Conservation (phyloP, 179 eudicot genomes). For the Actinidia arguta region DNA sequence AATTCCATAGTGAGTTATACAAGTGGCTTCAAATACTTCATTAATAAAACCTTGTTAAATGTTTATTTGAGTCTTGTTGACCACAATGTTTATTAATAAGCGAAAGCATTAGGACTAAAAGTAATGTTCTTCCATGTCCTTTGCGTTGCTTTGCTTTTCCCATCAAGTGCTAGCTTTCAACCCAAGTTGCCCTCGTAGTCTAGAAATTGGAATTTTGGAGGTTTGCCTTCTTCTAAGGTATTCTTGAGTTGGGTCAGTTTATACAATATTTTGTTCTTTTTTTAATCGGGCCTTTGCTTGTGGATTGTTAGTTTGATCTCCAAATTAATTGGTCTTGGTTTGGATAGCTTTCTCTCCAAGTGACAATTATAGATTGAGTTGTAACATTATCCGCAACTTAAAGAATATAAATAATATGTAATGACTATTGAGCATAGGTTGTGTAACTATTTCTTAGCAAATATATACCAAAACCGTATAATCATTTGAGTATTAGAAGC, state of each 20-base stretch:
- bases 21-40: neutral
- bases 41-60: neutral
- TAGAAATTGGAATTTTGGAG: neutral
- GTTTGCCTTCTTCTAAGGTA: neutral
- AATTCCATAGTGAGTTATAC: too few relatives aligned
- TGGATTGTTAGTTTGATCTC: neutral
- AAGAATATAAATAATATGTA: neutral
- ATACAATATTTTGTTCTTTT: too few relatives aligned
- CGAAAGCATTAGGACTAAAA: neutral
- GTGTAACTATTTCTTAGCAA: too few relatives aligned
- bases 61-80: neutral
- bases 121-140: too few relatives aligned
- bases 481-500: neutral
- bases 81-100: neutral
- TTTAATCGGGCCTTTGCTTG: too few relatives aligned
- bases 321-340: too few relatives aligned
- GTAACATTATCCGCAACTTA: neutral
- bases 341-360: too few relatives aligned
- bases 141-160: neutral
- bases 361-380: too few relatives aligned
- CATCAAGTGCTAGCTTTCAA: neutral
- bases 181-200: neutral
- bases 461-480: neutral
- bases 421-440: too few relatives aligned
- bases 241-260: too few relatives aligned